phyloP scores from a whole-genome alignment of 1,139 yeast species.

The Lodderomyces metapsilosis region DNA sequence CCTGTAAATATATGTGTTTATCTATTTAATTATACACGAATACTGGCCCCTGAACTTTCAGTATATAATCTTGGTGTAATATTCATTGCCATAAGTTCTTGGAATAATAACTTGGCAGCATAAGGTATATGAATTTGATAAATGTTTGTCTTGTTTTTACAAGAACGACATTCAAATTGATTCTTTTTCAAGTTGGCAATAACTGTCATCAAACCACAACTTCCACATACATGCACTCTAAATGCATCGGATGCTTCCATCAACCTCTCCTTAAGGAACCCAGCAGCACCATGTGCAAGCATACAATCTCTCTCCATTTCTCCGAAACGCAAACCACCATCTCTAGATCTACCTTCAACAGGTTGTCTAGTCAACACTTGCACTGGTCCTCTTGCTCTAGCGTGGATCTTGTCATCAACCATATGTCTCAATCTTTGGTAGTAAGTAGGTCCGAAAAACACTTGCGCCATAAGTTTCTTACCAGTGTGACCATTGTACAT shows the following conservation, averaged over 20 bases:
- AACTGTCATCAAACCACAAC: constrained; percentile 96
- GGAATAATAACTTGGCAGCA: constrained; percentile 95
- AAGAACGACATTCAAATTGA: constrained; percentile 97
- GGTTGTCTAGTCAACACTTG: constrained; percentile 98
- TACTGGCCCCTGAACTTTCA: constrained; percentile 49
- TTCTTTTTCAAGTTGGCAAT: constrained; percentile 96
- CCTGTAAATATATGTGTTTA: constrained; percentile 2
- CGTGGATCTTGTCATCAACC: constrained; percentile 99
- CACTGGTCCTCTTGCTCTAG: constrained; percentile 99
- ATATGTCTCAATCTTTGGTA: constrained; percentile 98
- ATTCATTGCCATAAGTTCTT: constrained; percentile 98
- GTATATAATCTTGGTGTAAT: constrained; percentile 85
- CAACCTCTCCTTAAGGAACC: constrained; percentile 92
- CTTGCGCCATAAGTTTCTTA: constrained; percentile 94
- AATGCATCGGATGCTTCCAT: constrained; percentile 99
- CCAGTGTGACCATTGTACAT: constrained; percentile 99
- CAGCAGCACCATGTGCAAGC: constrained; percentile 99
- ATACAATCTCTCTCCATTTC: constrained; percentile 99
- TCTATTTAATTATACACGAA: constrained; percentile 27
- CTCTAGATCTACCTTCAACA: constrained; percentile 98
- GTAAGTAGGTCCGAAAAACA: constrained; percentile 97
- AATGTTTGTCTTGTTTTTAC: constrained; percentile 97
- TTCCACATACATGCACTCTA: constrained; percentile 96
- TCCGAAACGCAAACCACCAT: constrained; percentile 99
- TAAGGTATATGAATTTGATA: constrained; percentile 97